Evolutionary conservation across 75 land plant genomes (phyloP).

Genomic region (Adiantum capillusveneris): DNA sequence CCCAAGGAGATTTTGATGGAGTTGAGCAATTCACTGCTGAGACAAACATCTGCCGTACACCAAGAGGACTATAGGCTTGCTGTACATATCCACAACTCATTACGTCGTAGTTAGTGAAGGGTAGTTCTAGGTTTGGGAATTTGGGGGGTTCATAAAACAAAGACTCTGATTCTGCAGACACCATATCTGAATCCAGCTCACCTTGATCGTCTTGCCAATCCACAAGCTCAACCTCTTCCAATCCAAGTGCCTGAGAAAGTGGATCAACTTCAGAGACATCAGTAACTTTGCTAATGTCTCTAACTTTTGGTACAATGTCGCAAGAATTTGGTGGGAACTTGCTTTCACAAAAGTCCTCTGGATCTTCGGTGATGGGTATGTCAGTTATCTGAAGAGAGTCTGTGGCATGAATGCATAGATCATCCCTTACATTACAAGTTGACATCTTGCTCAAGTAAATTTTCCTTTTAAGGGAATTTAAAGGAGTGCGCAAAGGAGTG

Average conservation of each 20-base stretch:
- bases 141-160: conserved; percentile 88
- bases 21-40: conserved; percentile 57
- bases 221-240: neutral
- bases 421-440: too few relatives aligned
- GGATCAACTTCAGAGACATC: neutral
- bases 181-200: neutral
- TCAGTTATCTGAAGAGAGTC: neutral
- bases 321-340: too few relatives aligned
- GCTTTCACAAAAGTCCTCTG: too few relatives aligned
- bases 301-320: too few relatives aligned
- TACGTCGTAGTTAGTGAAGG: conserved; percentile 90
- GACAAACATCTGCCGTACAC: conserved; percentile 80
- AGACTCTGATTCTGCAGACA: conserved; percentile 31
- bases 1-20: conserved; percentile 44
- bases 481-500: neutral
- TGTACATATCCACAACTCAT: conserved; percentile 47
- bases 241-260: neutral
- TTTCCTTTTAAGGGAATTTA: neutral
- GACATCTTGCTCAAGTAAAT: neutral
- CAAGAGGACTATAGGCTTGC: conserved; percentile 88
- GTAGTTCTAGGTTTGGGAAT: conserved; percentile 65
- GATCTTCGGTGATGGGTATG: neutral
- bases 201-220: neutral
- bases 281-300: neutral
- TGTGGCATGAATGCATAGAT: too few relatives aligned